phyloP scores from a whole-genome alignment of 164 flowering plant genomes.

The Umbellularia californica region DNA sequence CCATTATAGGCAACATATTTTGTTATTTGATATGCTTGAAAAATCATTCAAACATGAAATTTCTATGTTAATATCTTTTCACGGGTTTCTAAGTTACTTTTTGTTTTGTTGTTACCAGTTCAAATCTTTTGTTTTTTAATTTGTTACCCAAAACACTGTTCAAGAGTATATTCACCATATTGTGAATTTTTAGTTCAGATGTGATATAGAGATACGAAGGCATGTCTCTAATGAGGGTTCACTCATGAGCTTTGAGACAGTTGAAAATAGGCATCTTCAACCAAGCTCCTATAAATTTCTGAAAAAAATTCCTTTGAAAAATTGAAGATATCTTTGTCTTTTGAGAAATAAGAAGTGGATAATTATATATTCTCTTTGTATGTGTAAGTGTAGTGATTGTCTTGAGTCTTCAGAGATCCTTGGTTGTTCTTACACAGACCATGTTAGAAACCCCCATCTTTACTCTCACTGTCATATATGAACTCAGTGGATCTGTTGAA shows the following conservation, averaged over 20 bases:
- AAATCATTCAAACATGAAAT: not conserved
- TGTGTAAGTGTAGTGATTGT: no score
- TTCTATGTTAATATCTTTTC: not conserved
- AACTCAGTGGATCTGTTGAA: slow-evolving; percentile 2
- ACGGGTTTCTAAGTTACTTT: not conserved
- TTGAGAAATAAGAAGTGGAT: no score
- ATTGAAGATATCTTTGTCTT: no score
- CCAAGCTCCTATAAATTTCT: not conserved
- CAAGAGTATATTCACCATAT: not conserved
- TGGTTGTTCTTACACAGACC: not conserved
- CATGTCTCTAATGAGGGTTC: no score
- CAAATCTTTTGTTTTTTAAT: not conserved
- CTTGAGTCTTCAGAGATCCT: not conserved
- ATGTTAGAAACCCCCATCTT: not conserved
- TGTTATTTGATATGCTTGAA: not conserved
- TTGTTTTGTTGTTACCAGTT: not conserved
- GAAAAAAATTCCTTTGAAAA: not conserved
- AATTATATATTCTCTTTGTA: no score
- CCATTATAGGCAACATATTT: not conserved
- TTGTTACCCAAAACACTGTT: not conserved
- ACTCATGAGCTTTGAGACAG: not conserved
- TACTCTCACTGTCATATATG: not conserved
- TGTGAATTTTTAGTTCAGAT: not conserved
- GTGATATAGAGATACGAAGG: not conserved
- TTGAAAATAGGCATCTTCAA: not conserved